Evolutionary conservation across 768 basidiomycete species (phyloP), one percentile per base, ranked within the genome.

Genomic region (Guyanaporus albipodus): DNA sequence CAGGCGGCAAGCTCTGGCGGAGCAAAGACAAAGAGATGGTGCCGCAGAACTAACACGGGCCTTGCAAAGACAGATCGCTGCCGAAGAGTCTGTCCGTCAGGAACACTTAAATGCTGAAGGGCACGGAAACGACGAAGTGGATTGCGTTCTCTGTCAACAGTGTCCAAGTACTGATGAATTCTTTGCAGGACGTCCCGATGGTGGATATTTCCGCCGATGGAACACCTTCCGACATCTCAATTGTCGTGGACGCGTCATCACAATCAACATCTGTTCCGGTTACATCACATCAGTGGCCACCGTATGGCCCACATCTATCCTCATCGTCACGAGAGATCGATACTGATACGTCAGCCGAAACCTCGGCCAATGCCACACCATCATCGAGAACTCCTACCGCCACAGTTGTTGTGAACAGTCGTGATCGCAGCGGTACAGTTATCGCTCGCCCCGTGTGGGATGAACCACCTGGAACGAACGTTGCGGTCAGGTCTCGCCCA

Each of bases 371-470:
- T 28, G 69, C 75, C 8, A 86, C 85, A 0, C 83, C 85, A 10
- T 74, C 76, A 6, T 76, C 76, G 2, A 75, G 75, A 33, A 83
- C 83, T 0, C 82, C 83, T 10, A 82, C 79, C 0, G 75, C 78
- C 0, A 67, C 77, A n/a, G 80, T 82, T 33, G 63, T 82, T n/a
- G 71, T 82, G 21, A 73, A 49, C n/a, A 7, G 55, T n/a, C 72
- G 87, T 22, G 85, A 87, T 53, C 78, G 87, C 36, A 85, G 85
- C 51, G 86, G 85, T 9, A 90, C 87, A 2, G 74, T 89, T 50
- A 78, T 87, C 46, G 85, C 76, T 14, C 78, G 83, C 14, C 74
- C 80, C 0, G 59, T 74, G 21, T 85, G 83, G 82, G 82, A 84
- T 54, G 70, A 65, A 21, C 53, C 59, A 24, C 45, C 53, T 4